Base-by-base conservation (phyloP, 1,284 basidiomycete genomes). In the Boletellus sp. region DNA sequence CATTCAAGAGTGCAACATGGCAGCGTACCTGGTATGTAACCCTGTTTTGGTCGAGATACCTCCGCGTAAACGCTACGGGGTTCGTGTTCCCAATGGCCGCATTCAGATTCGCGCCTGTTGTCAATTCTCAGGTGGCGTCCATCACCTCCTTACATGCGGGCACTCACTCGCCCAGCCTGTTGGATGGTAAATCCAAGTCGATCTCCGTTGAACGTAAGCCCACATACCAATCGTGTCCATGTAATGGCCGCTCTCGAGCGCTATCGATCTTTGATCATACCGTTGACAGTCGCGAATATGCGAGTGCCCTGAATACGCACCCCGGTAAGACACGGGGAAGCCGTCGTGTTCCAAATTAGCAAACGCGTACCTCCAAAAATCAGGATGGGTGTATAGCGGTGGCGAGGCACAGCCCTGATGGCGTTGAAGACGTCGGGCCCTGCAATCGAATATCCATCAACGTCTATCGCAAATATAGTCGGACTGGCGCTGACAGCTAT, bases 181-280 rank as follows among this genome's bases (percentile, higher is more conserved):
- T 19, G 32, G 38, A 32, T 5, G 3, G 15, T 18, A 0, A 35
- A 30, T 16, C n/a, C 8, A 28, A 37, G 12, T 5, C 11, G 15
- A 12, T 12, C 13, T 11, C 36, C 8, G 38, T n/a, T 15, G 3
- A 4, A 45, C 18, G 18, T 1, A 30, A n/a, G n/a, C n/a, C 5
- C 15, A 60, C 74, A 58, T 64, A 74, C 89, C 89, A 51, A 93
- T 75, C 8, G 91, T 93, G 71, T 94, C 91, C 83, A 93, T 87
- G 67, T 92, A 94, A 22, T 89, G 76, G 42, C 91, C 91, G 48
- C 88, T 90, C 59, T 91, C 88, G 35, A 93, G 70, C 1, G 82
- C 76, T 76, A 90, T 86, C 0, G 82, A 80, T n/a, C 83, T 78
- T 6, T 78, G 77, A 62, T 86, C 85, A 40, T 52, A 79, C 72